Evolutionary conservation across 2,329 filamentous ascomycete genomes (phyloP).

Genomic region (Pseudonectria buxi): DNA sequence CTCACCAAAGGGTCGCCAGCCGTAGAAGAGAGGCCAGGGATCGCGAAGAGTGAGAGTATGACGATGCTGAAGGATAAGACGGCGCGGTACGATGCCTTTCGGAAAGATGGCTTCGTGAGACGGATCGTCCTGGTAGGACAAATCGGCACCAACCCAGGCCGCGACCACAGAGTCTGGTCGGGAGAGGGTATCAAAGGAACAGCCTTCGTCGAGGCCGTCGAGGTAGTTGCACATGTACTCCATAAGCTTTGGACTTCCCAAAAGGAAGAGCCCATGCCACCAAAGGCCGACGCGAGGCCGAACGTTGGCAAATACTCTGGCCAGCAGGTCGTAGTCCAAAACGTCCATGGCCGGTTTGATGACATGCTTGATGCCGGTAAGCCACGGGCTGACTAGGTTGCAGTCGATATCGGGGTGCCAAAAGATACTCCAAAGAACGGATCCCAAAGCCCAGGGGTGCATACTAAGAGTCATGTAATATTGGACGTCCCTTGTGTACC

Average conservation of each 20-base stretch:
- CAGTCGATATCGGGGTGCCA: slow-evolving; percentile 25
- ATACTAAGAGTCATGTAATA: slow-evolving; percentile 28
- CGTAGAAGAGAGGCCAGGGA: slow-evolving; percentile 22
- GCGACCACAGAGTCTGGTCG: slow-evolving; percentile 22
- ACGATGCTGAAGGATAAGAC: slow-evolving; percentile 17
- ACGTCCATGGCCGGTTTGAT: slow-evolving; percentile 14
- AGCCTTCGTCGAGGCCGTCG: slow-evolving; percentile 20
- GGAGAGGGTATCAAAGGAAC: slow-evolving; percentile 17
- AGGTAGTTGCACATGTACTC: slow-evolving; percentile 19
- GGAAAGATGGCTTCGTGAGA: slow-evolving; percentile 4
- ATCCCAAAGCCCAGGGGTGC: slow-evolving; percentile 18
- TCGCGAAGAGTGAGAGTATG: slow-evolving; percentile 21
- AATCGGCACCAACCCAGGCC: slow-evolving; percentile 17
- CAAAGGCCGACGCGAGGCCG: slow-evolving; percentile 22
- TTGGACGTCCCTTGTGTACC: slow-evolving; percentile 14
- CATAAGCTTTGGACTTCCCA: slow-evolving; percentile 14
- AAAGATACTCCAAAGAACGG: slow-evolving; percentile 25
- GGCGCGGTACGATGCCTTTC: slow-evolving; percentile 11
- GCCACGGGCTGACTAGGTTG: slow-evolving; percentile 25
- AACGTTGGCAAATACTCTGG: slow-evolving; percentile 18
- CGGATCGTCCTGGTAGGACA: slow-evolving; percentile 18
- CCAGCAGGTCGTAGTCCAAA: slow-evolving; percentile 17
- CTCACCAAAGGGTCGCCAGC: slow-evolving; percentile 19
- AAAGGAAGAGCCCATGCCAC: slow-evolving; percentile 24
- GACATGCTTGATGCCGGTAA: slow-evolving; percentile 17